Percentiles rank a stretch among this genome's conserved stretches.
These are phyloP conservation scores for Cytospora leucostoma DNA, from an alignment of 2,329 filamentous ascomycete species.

Conservation along the genomic window DNA sequence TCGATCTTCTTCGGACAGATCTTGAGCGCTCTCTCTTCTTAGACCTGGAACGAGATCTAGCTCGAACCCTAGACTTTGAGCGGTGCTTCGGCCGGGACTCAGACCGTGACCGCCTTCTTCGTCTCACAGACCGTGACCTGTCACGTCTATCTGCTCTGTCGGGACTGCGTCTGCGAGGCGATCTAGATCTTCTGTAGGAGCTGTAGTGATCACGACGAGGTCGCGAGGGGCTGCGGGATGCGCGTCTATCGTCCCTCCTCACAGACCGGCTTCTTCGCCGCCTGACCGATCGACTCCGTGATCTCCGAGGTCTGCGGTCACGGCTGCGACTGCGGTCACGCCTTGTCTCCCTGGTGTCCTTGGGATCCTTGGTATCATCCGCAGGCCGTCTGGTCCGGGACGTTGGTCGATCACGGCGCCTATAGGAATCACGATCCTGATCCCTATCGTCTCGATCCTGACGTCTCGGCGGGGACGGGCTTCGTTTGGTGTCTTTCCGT, in stretches of 20 bases:
- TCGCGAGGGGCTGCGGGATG: conserved; percentile 35
- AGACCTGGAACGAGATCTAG: conserved; percentile 19
- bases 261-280: conserved; percentile 33
- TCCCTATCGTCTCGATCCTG: conserved; percentile 35
- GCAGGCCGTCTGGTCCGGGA: conserved; percentile 16
- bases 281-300: conserved; percentile 34
- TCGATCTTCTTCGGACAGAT: conserved; percentile 24
- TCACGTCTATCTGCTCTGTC: conserved; percentile 22
- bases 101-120: conserved; percentile 23
- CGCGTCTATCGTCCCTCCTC: conserved; percentile 33
- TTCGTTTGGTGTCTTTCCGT: conserved; percentile 17
- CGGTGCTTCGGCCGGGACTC: conserved; percentile 13
- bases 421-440: conserved; percentile 33
- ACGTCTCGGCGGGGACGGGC: conserved; percentile 30
- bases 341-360: conserved; percentile 35
- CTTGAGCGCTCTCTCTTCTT: conserved; percentile 26
- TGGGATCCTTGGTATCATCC: conserved; percentile 14
- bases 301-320: conserved; percentile 29
- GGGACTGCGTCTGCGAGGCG: conserved; percentile 25
- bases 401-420: conserved; percentile 20
- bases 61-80: conserved; percentile 22
- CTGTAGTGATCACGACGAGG: conserved; percentile 31
- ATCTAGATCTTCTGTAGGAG: conserved; percentile 27
- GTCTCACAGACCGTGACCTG: conserved; percentile 18
- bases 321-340: conserved; percentile 34